phyloP scores from a whole-genome alignment of 441 rosid species.

The Pelargonium cotyledonis region DNA sequence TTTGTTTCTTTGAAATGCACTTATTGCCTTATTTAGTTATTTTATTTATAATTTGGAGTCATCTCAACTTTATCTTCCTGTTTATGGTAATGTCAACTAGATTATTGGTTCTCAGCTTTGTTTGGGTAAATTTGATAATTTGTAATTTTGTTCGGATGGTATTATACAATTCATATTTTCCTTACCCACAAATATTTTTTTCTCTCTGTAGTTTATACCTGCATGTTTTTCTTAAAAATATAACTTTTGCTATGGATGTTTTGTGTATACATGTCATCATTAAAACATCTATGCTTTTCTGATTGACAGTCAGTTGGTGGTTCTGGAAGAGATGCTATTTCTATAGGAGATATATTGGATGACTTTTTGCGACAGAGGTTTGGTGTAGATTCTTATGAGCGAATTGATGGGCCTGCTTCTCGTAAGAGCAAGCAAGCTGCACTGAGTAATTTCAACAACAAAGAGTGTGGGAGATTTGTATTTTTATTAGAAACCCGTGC shows the following conservation, averaged over 20 bases:
- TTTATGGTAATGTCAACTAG: too few relatives aligned
- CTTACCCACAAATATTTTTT: neutral
- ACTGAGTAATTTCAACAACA: slow-evolving; percentile 55
- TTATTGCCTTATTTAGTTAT: too few relatives aligned
- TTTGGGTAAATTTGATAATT: too few relatives aligned
- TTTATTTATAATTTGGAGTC: too few relatives aligned
- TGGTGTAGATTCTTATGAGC: slow-evolving; percentile 77
- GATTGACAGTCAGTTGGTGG: slow-evolving; percentile 53
- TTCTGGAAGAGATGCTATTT: slow-evolving; percentile 42
- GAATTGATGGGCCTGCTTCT: slow-evolving; percentile 43
- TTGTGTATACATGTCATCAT: slow-evolving; percentile 3
- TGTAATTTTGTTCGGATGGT: neutral
- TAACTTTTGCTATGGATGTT: neutral
- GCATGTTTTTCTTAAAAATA: neutral
- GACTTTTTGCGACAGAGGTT: slow-evolving; percentile 70
- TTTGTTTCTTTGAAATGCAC: too few relatives aligned
- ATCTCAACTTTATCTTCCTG: too few relatives aligned
- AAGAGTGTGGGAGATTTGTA: slow-evolving; percentile 59
- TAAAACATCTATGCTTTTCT: slow-evolving; percentile 4
- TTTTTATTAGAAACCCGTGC: slow-evolving; percentile 83
- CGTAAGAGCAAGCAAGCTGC: slow-evolving; percentile 52
- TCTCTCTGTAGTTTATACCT: neutral
- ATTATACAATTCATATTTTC: neutral
- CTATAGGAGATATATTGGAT: slow-evolving; percentile 79
- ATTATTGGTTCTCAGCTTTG: too few relatives aligned